Percentiles rank a stretch among this genome's conserved stretches.
Conservation (phyloP, 345 rosid genomes). For the Cardamine chenopodiifolia region DNA sequence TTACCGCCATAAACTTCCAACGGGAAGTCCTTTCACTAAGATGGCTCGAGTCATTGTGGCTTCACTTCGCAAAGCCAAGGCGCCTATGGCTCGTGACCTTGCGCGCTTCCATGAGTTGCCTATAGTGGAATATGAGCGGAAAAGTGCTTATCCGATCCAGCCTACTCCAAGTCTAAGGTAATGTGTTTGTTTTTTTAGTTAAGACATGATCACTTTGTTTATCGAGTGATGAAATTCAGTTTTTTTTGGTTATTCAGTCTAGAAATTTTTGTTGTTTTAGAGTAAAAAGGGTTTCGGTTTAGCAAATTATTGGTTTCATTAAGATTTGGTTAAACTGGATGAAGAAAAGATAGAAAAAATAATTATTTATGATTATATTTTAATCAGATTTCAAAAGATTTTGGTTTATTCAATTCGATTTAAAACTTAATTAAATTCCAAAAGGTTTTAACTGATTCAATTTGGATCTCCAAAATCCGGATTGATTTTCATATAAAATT, state of each 20-base stretch:
- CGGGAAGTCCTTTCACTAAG: constrained; percentile 74
- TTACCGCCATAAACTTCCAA: constrained; percentile 70
- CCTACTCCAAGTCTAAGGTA: constrained; percentile 64
- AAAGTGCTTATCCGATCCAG: constrained; percentile 63
- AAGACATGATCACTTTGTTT: neutral
- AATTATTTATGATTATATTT: too few species aligned
- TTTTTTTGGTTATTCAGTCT: neutral
- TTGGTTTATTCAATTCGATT: neutral
- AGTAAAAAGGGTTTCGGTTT: neutral
- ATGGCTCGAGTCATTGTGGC: constrained; percentile 81
- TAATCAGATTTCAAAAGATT: neutral
- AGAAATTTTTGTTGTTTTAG: neutral
- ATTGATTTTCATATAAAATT: too few species aligned
- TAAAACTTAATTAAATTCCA: neutral
- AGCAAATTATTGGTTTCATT: neutral
- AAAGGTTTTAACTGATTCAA: too few species aligned
- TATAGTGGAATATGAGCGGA: constrained; percentile 50
- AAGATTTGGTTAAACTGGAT: neutral
- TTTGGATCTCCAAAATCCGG: neutral
- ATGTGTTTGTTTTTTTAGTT: neutral
- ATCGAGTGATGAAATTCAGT: neutral
- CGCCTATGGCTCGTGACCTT: constrained; percentile 50
- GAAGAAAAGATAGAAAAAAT: neutral
- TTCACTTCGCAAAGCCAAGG: constrained; percentile 60
- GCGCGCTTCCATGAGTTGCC: constrained; percentile 62